Percentiles rank a stretch among this genome's conserved stretches.
Conservation (phyloP, 2,329 filamentous ascomycete species). For the Hortaea werneckii region DNA sequence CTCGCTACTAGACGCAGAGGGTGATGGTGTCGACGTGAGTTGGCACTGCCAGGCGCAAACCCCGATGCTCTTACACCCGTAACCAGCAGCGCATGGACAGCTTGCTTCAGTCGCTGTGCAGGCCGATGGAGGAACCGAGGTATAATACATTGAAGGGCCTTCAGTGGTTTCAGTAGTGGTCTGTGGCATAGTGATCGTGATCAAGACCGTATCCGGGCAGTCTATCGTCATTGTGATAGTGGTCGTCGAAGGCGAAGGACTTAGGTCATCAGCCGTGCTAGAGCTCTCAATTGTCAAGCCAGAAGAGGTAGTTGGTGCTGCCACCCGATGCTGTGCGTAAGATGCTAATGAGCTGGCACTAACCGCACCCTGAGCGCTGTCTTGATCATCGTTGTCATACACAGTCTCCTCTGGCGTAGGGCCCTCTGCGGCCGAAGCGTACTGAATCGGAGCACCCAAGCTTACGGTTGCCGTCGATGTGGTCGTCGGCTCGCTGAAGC, state of each 20-base stretch:
- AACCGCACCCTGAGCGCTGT: too few species aligned
- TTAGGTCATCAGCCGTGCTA: neutral
- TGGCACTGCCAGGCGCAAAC: slow-evolving; percentile 13
- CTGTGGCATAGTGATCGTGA: neutral
- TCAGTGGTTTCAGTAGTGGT: slow-evolving; percentile 1
- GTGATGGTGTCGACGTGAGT: neutral
- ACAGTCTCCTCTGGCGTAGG: too few species aligned
- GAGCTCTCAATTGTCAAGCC: too few species aligned
- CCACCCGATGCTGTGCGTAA: neutral
- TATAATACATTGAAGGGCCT: slow-evolving; percentile 6
- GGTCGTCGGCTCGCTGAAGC: too few species aligned
- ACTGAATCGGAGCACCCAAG: too few species aligned
- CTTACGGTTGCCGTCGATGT: too few species aligned
- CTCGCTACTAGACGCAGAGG: neutral
- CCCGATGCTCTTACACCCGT: slow-evolving; percentile 9
- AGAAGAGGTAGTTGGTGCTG: neutral
- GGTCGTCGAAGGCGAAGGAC: neutral
- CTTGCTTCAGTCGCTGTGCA: slow-evolving; percentile 12
- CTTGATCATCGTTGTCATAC: too few species aligned
- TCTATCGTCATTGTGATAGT: slow-evolving; percentile 15
- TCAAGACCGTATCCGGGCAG: neutral
- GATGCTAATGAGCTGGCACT: neutral
- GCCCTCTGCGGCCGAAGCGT: too few species aligned
- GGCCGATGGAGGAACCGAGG: slow-evolving; percentile 5
- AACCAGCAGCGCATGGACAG: slow-evolving; percentile 12